Evolutionary conservation across 306 rosid genomes (phyloP), one percentile per base, ranked within the genome.

Genomic region (Quercus rubra): DNA sequence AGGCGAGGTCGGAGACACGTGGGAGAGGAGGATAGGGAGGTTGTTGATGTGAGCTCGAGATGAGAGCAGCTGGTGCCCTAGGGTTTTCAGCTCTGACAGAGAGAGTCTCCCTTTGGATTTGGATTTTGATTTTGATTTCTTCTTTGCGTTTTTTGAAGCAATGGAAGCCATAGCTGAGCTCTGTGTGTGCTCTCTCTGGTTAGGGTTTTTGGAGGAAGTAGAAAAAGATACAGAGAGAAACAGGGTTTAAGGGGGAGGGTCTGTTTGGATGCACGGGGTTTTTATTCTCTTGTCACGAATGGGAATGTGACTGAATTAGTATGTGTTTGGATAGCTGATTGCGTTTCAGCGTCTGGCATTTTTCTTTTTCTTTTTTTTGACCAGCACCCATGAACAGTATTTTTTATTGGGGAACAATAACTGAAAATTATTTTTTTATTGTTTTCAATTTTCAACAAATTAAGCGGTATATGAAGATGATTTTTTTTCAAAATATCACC

Each of bases 41-140:
- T 95, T 92, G 89, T 95, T 92, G 83, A 90, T 84, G 86, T 95
- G 90, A 25, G 75, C 76, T 10, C 96, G 78, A 25, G 94, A 92
- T 1, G 98, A 86, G 76, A 92, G 99, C 3, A 95, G 90, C 77
- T 93, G 80, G 23, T 55, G 80, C 1, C 99, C 99, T 77, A 95
- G 89, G 86, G 96, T 77, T 85, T 88, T 86, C 27, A 95, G 89
- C n/a, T 90, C 87, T 18, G 90, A 78, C 23, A 95, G 82, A 61
- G 91, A 78, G n/a, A 95, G 83, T 59, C 78, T 79, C 86, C 25
- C 59, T 57, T 73, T 83, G 23, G 71, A 79, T 18, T 71, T 81
- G 73, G 54, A 46, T 57, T 73, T 83, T 23, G 71, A 78, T 18
- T 71, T 81, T 0, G 35, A 5, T 33, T 5, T 33, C 70, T 81